Evolutionary conservation across 768 basidiomycete species (phyloP), one percentile per base, ranked within the genome.

Genomic region (Rubroboletus pulcherrimus): DNA sequence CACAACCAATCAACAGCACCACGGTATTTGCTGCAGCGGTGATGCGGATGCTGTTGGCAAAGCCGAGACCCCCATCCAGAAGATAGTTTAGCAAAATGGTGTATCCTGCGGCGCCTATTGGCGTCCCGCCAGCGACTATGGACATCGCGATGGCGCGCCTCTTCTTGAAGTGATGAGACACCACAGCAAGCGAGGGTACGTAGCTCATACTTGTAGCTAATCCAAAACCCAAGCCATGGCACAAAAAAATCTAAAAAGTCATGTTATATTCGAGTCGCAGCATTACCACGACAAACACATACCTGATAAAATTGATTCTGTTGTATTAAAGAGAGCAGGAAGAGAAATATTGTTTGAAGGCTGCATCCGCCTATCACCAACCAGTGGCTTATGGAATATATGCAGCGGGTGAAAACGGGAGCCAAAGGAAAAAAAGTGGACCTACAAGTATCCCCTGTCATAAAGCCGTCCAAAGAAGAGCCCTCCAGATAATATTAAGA

Each of bases 381-480:
- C 54, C 72, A 68, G 56, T 77, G 72, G 57, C 78, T 80, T 53
- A 5, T 33, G 24, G 21, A 37, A 37, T 5, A 15, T 40, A 34
- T 48, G 33, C 0, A 29, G 14, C 8, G 21, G 15, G 26, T 15
- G 30, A 14, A 39, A 5, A 33, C 21, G 41, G 35, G 14, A 11
- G 31, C 17, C 42, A 19, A 14, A 39, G 29, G 24, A 2, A 7
- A 7, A 7, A 38, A 37, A 7, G 14, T 17, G 33, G 15, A 53
- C 75, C 24, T 57, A 77, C 78, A 81, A 81, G 65, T 79, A 77
- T 35, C 82, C 83, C 11, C 65, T 71, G 51, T 83, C 83, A 58
- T 78, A 78, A 5, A 76, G 71, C n/a, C 75, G 73, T 4, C 82
- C 82, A 17, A 77, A 72, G 42, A 81, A 60, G 30, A 81, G 64